Percentiles rank a stretch among this genome's conserved stretches.
These are phyloP conservation scores for Solanum megistacrolobum DNA, from an alignment of 257 asterid genomes.

Conservation along the genomic window DNA sequence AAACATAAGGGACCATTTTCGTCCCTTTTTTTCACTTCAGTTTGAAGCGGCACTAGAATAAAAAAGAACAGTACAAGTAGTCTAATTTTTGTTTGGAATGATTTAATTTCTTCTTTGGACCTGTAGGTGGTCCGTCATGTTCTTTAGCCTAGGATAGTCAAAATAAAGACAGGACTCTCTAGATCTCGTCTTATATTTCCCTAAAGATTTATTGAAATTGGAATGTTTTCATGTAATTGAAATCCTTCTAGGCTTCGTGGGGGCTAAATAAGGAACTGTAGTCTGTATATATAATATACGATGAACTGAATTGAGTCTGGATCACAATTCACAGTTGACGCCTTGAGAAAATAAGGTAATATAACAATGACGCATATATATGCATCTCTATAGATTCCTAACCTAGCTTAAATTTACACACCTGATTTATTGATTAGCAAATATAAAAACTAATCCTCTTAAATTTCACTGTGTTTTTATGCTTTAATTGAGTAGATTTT, in stretches of 20 bases:
- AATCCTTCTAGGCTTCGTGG: neutral
- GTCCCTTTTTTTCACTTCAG: too few species aligned
- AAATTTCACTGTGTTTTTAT: neutral
- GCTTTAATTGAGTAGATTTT: neutral
- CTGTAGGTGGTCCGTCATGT: too few species aligned
- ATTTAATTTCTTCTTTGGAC: too few species aligned
- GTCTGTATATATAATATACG: neutral
- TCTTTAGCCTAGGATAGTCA: neutral
- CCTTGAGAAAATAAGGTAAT: neutral
- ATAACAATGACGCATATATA: neutral
- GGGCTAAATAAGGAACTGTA: neutral
- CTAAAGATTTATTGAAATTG: neutral
- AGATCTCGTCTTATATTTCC: too few species aligned
- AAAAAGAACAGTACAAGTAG: too few species aligned
- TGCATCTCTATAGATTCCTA: neutral
- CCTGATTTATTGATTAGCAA: neutral
- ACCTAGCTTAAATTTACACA: neutral
- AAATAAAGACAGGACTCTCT: neutral
- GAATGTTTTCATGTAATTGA: neutral
- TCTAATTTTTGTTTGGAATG: too few species aligned
- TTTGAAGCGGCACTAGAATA: too few species aligned
- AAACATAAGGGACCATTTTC: too few species aligned
- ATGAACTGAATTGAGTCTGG: neutral
- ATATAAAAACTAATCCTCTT: neutral
- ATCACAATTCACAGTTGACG: neutral